Percentiles rank a stretch among this genome's conserved stretches.
Evolutionary conservation across 2,329 filamentous ascomycete genomes (phyloP).

Genomic region (Ophiocordyceps camponoti-rufipedis): DNA sequence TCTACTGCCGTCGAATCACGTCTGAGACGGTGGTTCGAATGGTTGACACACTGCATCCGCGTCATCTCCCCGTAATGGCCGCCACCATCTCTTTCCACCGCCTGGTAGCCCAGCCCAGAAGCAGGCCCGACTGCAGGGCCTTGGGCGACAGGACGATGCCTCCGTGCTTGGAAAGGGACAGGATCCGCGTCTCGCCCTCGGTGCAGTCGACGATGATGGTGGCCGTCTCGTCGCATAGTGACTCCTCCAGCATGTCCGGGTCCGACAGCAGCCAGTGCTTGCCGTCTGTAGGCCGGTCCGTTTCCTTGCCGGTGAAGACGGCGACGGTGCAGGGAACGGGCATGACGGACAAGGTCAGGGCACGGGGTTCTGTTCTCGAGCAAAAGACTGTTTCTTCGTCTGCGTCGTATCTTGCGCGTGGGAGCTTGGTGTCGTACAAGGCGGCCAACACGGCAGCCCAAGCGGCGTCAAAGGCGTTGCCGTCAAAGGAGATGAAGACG

Average conservation of each 20-base stretch:
- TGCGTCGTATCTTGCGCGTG: slow-evolving; percentile 64
- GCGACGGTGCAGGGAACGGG: slow-evolving; percentile 64
- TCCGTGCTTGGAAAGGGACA: slow-evolving; percentile 69
- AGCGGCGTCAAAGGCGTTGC: slow-evolving; percentile 78
- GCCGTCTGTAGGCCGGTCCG: slow-evolving; percentile 22
- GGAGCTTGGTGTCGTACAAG: slow-evolving; percentile 58
- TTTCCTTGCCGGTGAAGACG: slow-evolving; percentile 53
- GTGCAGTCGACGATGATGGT: slow-evolving; percentile 58
- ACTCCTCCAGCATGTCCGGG: slow-evolving; percentile 80
- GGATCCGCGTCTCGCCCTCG: slow-evolving; percentile 34
- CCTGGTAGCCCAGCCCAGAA: slow-evolving; percentile 16
- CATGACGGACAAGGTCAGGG: slow-evolving; percentile 42
- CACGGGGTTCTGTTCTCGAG: slow-evolving; percentile 34
- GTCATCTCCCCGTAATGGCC: slow-evolving; percentile 10
- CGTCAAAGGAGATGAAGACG: slow-evolving; percentile 85
- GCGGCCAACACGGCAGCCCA: slow-evolving; percentile 77
- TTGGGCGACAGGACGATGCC: slow-evolving; percentile 51
- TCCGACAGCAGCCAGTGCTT: slow-evolving; percentile 67
- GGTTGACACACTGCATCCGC: slow-evolving; percentile 43
- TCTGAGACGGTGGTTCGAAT: slow-evolving; percentile 74
- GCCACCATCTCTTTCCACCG: slow-evolving; percentile 17
- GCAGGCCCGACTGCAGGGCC: slow-evolving; percentile 45
- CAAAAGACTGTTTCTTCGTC: slow-evolving; percentile 70
- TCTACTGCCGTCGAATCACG: slow-evolving; percentile 69
- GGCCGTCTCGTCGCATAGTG: slow-evolving; percentile 64